Evolutionary conservation across 306 rosid species (phyloP).

Genomic region (Sophora flavescens): DNA sequence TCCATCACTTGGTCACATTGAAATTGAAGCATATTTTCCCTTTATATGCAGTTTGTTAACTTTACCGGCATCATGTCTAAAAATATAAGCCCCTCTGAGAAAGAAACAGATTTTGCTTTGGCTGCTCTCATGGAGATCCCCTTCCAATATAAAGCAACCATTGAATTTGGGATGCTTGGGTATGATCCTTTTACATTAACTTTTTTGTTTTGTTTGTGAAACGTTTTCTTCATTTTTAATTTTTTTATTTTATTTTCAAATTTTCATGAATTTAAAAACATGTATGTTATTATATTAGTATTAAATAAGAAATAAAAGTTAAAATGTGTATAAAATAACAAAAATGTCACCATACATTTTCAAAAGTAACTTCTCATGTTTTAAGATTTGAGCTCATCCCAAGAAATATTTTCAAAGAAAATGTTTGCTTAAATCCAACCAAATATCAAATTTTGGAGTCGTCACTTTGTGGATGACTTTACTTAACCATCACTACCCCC

Average conservation of each 20-base stretch:
- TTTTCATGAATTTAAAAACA: too few species aligned
- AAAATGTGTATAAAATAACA: too few species aligned
- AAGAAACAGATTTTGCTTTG: constrained; percentile 89
- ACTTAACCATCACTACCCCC: too few species aligned
- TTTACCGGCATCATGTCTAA: constrained; percentile 73
- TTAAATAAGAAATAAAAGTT: too few species aligned
- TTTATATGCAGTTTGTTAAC: constrained; percentile 76
- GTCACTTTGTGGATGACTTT: too few species aligned
- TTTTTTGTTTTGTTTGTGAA: not conserved
- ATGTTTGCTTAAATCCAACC: too few species aligned
- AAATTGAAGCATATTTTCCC: constrained; percentile 1
- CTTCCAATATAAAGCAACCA: constrained; percentile 81
- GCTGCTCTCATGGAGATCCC: constrained; percentile 98
- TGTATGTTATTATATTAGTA: not conserved
- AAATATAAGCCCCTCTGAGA: constrained; percentile 51
- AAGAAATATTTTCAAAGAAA: too few species aligned
- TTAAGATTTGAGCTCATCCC: too few species aligned
- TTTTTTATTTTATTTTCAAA: too few species aligned
- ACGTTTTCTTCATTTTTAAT: not conserved
- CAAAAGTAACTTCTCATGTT: too few species aligned
- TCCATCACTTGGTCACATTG: constrained; percentile 5
- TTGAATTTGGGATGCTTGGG: constrained; percentile 75
- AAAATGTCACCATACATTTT: too few species aligned
- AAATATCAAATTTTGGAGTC: too few species aligned
- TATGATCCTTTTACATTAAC: constrained; percentile 40